Percentiles rank a stretch among this genome's conserved stretches.
phyloP scores from a whole-genome alignment of 805 yeast genomes.

The Suhomyces sp. region DNA sequence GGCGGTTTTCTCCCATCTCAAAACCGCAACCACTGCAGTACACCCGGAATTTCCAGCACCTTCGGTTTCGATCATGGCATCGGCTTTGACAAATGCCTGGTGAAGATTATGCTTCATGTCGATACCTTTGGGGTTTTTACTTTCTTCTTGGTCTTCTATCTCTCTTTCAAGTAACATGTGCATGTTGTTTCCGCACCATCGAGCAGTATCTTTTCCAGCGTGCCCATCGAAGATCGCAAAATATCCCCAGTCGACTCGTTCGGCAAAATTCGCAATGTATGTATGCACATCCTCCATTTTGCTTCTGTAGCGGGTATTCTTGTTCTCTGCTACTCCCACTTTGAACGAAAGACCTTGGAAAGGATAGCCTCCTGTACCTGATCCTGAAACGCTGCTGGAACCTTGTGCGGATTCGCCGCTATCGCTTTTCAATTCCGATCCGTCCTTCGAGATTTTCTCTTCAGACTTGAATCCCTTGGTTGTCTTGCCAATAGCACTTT shows the following conservation, averaged over 20 bases:
- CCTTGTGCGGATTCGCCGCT: background rate
- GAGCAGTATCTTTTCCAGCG: conserved; percentile 89
- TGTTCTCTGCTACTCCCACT: conserved; percentile 92
- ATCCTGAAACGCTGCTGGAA: background rate
- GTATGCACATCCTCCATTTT: conserved; percentile 97
- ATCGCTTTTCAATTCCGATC: background rate
- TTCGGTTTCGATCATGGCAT: conserved; percentile 57
- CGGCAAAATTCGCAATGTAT: conserved; percentile 89
- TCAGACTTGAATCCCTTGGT: background rate
- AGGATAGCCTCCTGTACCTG: conserved; percentile 30
- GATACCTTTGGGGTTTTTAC: conserved; percentile 40
- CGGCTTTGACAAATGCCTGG: conserved; percentile 73
- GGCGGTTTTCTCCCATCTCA: conserved; percentile 69
- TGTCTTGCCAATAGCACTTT: background rate
- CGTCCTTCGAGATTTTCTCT: background rate
- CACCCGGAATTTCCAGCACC: conserved; percentile 79
- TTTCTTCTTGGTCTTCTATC: conserved; percentile 26
- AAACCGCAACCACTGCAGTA: conserved; percentile 91
- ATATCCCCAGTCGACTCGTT: conserved; percentile 86
- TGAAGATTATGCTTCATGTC: conserved; percentile 67
- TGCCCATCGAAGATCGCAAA: conserved; percentile 97
- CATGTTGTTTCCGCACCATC: conserved; percentile 89
- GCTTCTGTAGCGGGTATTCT: conserved; percentile 73
- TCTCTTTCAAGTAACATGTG: conserved; percentile 66
- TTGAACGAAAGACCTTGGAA: conserved; percentile 62